Evolutionary conservation across 2,329 filamentous ascomycete genomes (phyloP).

Genomic region (Trichoderma simmonsii): DNA sequence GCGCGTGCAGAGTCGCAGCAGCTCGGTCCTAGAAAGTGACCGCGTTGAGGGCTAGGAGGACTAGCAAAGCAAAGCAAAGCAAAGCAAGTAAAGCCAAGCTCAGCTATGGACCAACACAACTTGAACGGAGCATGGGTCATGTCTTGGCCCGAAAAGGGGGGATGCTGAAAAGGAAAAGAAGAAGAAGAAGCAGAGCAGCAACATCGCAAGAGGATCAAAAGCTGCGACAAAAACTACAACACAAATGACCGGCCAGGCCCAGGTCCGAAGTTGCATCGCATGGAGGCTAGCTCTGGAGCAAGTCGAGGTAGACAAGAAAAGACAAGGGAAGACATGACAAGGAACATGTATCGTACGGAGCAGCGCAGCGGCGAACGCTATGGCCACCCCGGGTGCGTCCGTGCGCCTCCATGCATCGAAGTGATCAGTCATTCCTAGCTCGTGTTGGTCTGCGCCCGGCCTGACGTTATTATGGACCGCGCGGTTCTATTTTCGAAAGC

Average conservation of each 20-base stretch:
- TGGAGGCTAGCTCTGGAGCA: background rate
- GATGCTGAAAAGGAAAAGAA: background rate
- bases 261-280: conserved; percentile 4
- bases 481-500: conserved; percentile 13
- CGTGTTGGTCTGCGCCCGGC: conserved; percentile 15
- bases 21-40: background rate
- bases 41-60: background rate
- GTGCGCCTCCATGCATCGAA: conserved; percentile 15
- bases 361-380: background rate
- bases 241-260: background rate
- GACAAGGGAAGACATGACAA: too few relatives aligned
- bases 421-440: conserved; percentile 19
- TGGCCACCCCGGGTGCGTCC: conserved; percentile 15
- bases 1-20: conserved; percentile 2
- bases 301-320: background rate
- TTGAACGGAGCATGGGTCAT: background rate
- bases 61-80: background rate
- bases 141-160: background rate
- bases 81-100: background rate
- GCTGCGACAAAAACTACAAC: background rate
- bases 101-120: background rate
- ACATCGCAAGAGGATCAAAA: background rate
- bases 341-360: background rate
- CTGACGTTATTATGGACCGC: conserved; percentile 14
- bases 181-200: background rate